Evolutionary conservation across 2,329 filamentous ascomycete species (phyloP).

Genomic region (Xylariaceae sp.): DNA sequence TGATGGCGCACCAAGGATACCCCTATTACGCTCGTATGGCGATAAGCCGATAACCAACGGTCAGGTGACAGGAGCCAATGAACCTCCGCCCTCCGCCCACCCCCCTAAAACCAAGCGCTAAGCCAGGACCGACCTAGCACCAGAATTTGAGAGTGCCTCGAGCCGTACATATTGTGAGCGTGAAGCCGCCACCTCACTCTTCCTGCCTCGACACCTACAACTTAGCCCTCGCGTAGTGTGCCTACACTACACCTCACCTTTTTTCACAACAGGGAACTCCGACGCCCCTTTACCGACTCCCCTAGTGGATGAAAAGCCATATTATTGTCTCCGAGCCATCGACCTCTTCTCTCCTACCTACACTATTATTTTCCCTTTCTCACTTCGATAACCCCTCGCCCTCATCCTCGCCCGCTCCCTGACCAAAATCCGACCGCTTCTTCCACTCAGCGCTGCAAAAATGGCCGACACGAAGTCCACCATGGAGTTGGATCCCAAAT

Average conservation of each 20-base stretch:
- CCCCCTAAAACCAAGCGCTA: neutral
- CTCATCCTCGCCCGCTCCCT: neutral
- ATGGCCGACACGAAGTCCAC: slow-evolving; percentile 29
- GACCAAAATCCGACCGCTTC: neutral
- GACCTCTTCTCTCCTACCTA: neutral
- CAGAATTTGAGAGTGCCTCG: neutral
- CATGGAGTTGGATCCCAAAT: slow-evolving; percentile 73
- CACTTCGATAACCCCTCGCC: neutral
- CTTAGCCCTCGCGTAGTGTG: neutral
- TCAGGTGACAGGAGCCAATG: neutral
- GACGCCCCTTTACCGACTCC: neutral
- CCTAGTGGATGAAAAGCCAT: neutral
- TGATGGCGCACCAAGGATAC: neutral
- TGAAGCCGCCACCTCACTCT: slow-evolving; percentile 4
- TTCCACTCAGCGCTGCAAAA: slow-evolving; percentile 4
- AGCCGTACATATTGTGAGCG: neutral
- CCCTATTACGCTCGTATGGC: neutral
- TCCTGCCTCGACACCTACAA: neutral
- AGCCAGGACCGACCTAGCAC: neutral
- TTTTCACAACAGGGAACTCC: neutral
- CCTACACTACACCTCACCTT: neutral
- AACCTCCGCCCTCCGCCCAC: neutral
- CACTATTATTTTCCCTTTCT: neutral
- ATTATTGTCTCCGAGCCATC: neutral
- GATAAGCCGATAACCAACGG: neutral